These are phyloP conservation scores for Saccharomycopsis oosterbeekiorum DNA, from an alignment of 805 yeast species.

Conservation along the genomic window DNA sequence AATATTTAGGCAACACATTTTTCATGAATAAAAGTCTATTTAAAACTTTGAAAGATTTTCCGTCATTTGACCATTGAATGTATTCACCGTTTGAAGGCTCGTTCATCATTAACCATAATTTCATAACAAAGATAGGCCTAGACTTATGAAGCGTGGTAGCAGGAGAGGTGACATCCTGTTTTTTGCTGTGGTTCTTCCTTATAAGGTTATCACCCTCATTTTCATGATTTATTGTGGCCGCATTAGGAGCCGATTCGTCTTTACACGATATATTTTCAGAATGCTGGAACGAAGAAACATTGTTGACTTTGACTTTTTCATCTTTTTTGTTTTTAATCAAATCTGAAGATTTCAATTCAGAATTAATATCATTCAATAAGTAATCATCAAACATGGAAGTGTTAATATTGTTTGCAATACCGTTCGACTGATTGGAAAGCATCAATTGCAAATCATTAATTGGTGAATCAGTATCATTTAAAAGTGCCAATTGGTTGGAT, in stretches of 20 bases:
- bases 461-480: background rate
- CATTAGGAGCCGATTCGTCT: too few relatives aligned
- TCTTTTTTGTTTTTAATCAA: background rate
- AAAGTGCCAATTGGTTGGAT: background rate
- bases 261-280: background rate
- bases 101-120: conserved; percentile 93
- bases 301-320: background rate
- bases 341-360: conserved; percentile 4
- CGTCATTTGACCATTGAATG: conserved; percentile 81
- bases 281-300: background rate
- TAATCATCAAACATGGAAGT: background rate
- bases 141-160: conserved; percentile 29
- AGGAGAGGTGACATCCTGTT: background rate
- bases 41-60: conserved; percentile 72
- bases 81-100: conserved; percentile 59
- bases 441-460: background rate
- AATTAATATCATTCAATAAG: background rate
- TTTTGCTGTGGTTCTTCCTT: background rate
- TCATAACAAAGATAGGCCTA: conserved; percentile 85
- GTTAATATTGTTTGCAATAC: background rate
- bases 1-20: conserved; percentile 76
- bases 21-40: conserved; percentile 82
- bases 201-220: background rate
- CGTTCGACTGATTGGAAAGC: background rate
- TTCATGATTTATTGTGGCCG: background rate